These are phyloP conservation scores for Sanghuangporus weigelae DNA, from an alignment of 1,284 basidiomycete genomes.

Conservation along the genomic window DNA sequence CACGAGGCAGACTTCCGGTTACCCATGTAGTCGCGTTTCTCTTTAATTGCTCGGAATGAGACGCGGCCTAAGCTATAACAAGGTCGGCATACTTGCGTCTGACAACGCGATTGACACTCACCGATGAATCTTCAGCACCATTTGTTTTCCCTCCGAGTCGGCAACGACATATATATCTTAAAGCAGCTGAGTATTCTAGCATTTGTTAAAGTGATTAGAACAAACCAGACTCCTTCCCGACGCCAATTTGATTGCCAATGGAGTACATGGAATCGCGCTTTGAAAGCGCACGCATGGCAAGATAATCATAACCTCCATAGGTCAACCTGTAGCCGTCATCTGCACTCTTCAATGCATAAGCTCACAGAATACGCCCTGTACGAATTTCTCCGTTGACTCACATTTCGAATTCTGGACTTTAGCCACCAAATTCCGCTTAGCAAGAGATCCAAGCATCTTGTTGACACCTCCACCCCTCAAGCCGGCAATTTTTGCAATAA, in stretches of 20 bases:
- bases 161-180: conserved; percentile 92
- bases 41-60: conserved; percentile 95
- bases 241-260: conserved; percentile 96
- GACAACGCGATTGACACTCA: conserved; percentile 27
- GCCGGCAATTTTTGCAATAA: conserved; percentile 91
- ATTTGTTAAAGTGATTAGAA: conserved; percentile 5
- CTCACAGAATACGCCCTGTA: not conserved
- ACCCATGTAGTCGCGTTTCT: conserved; percentile 95
- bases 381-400: conserved; percentile 31
- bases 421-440: conserved; percentile 88
- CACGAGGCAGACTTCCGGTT: conserved; percentile 95
- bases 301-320: conserved; percentile 95
- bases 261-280: conserved; percentile 83
- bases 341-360: conserved; percentile 28
- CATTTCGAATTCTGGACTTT: conserved; percentile 91
- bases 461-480: conserved; percentile 90
- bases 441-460: conserved; percentile 86
- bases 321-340: conserved; percentile 97
- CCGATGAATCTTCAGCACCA: conserved; percentile 93
- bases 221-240: conserved; percentile 93
- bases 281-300: conserved; percentile 90
- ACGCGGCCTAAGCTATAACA: conserved; percentile 82
- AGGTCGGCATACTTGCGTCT: conserved; percentile 13
- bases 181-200: not conserved
- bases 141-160: conserved; percentile 74